phyloP scores from a whole-genome alignment of 1,284 basidiomycete genomes.

The Flammula alnicola region DNA sequence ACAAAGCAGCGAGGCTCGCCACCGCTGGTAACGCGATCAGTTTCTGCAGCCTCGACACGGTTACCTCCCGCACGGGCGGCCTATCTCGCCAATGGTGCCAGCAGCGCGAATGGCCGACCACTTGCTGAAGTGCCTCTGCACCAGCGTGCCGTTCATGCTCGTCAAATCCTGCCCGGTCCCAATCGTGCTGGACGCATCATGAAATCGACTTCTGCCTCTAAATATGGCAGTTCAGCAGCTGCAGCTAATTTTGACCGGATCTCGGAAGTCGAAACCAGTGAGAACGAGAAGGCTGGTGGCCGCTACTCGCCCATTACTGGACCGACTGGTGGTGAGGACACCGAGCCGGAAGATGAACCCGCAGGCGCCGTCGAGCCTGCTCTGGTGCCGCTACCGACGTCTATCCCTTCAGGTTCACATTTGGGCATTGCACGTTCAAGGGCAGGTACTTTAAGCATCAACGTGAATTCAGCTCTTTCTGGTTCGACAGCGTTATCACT shows the following conservation, averaged over 20 bases:
- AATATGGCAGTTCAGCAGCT: constrained; percentile 26
- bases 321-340: constrained; percentile 29
- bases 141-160: constrained; percentile 35
- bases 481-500: constrained; percentile 30
- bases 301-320: constrained; percentile 23
- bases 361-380: constrained; percentile 28
- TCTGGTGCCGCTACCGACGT: constrained; percentile 22
- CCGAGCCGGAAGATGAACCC: constrained; percentile 39
- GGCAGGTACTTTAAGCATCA: constrained; percentile 21
- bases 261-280: constrained; percentile 34
- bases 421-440: constrained; percentile 20
- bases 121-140: constrained; percentile 34
- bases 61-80: constrained; percentile 23
- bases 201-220: constrained; percentile 34
- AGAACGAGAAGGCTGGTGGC: constrained; percentile 28
- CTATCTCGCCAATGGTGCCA: constrained; percentile 25
- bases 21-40: constrained; percentile 33
- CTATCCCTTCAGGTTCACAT: constrained; percentile 18
- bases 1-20: constrained; percentile 36
- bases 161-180: constrained; percentile 36
- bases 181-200: constrained; percentile 41
- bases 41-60: constrained; percentile 27
- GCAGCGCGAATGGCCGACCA: constrained; percentile 26
- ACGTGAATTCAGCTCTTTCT: constrained; percentile 18
- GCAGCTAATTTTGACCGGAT: constrained; percentile 37